Evolutionary conservation across 306 rosid genomes (phyloP).

Genomic region (Benincasa hispida): DNA sequence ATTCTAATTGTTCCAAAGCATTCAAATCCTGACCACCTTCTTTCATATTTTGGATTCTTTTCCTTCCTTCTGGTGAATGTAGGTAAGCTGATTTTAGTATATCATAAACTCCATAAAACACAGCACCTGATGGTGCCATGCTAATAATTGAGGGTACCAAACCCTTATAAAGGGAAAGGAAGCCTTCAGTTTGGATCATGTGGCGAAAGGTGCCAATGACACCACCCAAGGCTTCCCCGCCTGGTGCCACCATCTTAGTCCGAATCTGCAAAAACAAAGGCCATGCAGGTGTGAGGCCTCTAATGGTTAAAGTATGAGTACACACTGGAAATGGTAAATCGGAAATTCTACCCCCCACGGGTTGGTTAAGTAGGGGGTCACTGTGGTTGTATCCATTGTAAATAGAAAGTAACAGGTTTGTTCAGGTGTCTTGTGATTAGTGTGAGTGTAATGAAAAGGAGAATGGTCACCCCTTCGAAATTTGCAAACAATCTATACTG

Average conservation of each 20-base stretch:
- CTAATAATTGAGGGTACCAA: constrained; percentile 77
- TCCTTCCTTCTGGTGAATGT: constrained; percentile 83
- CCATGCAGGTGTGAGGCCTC: neutral
- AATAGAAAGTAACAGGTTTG: neutral
- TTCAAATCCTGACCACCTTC: constrained; percentile 56
- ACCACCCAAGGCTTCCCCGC: constrained; percentile 96
- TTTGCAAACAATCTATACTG: neutral
- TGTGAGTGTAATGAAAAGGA: neutral
- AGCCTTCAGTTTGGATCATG: constrained; percentile 85
- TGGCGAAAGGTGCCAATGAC: constrained; percentile 68
- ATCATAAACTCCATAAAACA: constrained; percentile 88
- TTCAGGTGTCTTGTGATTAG: neutral
- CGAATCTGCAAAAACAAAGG: constrained; percentile 47
- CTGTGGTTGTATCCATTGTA: neutral
- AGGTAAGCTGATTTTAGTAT: constrained; percentile 70
- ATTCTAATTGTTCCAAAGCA: constrained; percentile 81
- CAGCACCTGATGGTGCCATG: constrained; percentile 99
- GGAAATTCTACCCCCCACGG: neutral
- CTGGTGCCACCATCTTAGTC: constrained; percentile 86
- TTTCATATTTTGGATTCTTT: constrained; percentile 50
- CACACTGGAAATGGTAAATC: neutral
- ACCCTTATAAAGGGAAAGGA: constrained; percentile 95
- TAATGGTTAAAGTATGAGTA: neutral
- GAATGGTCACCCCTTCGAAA: neutral
- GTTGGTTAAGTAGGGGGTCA: neutral